phyloP scores from a whole-genome alignment of 2,329 filamentous ascomycete species.

The Emericellopsis atlantica region DNA sequence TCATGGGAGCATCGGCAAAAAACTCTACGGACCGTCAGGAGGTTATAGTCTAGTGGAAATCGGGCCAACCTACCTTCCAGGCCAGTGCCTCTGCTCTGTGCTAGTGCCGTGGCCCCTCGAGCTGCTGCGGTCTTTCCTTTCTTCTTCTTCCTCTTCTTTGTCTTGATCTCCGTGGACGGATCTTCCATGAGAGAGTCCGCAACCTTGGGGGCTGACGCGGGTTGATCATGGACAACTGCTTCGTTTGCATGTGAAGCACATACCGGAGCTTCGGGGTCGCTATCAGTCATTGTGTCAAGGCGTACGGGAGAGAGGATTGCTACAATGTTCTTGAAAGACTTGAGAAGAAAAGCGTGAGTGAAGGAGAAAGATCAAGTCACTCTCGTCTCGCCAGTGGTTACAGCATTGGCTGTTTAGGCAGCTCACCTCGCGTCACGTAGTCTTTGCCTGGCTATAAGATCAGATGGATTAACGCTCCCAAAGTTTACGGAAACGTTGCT shows the following conservation, averaged over 20 bases:
- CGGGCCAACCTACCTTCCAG: constrained; percentile 45
- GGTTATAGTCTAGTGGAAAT: background rate
- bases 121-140: background rate
- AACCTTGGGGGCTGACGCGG: background rate
- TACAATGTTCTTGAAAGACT: too few species aligned
- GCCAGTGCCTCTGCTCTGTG: constrained; percentile 41
- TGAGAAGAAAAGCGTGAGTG: too few species aligned
- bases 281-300: background rate
- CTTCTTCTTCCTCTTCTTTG: background rate
- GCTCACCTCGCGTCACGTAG: too few species aligned
- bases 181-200: background rate
- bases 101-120: constrained; percentile 26
- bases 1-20: constrained; percentile 69
- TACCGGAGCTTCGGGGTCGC: background rate
- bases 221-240: background rate
- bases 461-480: too few species aligned
- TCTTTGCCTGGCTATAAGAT: too few species aligned
- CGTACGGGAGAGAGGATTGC: background rate
- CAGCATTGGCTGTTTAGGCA: too few species aligned
- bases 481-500: too few species aligned
- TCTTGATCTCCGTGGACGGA: background rate
- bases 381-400: too few species aligned
- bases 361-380: too few species aligned
- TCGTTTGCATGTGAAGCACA: background rate
- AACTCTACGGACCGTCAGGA: constrained; percentile 35